Conservation (phyloP, 768 basidiomycete genomes). For the Tricholoma sp. region DNA sequence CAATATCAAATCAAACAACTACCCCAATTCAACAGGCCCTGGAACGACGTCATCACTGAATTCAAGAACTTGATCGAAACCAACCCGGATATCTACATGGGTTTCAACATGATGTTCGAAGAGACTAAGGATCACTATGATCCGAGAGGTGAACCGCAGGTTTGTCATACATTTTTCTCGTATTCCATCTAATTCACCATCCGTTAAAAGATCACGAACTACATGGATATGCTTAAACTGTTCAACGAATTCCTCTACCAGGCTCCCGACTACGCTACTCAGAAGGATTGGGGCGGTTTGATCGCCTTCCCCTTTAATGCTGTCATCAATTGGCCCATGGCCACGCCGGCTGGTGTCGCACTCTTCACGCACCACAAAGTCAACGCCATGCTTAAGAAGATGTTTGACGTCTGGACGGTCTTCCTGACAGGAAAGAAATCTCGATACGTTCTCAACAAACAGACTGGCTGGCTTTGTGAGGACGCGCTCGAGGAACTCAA, state of each 20-base stretch:
- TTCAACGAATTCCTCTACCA: slow-evolving; percentile 9
- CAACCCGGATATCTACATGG: slow-evolving; percentile 22
- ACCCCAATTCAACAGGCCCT: background rate
- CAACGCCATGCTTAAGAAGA: slow-evolving; percentile 12
- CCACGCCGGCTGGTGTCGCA: slow-evolving; percentile 10
- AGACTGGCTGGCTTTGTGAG: background rate
- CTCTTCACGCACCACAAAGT: slow-evolving; percentile 15
- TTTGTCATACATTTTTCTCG: slow-evolving; percentile 13
- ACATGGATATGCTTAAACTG: background rate
- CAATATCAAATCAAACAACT: background rate
- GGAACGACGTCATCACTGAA: slow-evolving; percentile 18
- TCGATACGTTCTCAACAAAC: background rate
- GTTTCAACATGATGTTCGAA: slow-evolving; percentile 30
- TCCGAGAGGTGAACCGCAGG: slow-evolving; percentile 10
- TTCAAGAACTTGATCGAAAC: slow-evolving; percentile 25
- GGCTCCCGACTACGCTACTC: slow-evolving; percentile 8
- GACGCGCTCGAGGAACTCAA: background rate
- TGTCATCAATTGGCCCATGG: slow-evolving; percentile 10
- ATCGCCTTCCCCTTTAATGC: slow-evolving; percentile 9
- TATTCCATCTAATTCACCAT: slow-evolving; percentile 13
- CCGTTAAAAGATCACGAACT: background rate
- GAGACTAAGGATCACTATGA: slow-evolving; percentile 8
- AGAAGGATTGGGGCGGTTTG: slow-evolving; percentile 4
- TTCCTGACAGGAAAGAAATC: slow-evolving; percentile 41
- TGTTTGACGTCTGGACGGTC: slow-evolving; percentile 42